Evolutionary conservation across 352 stramenopile genomes (phyloP).

Genomic region (Pythium diclinum): DNA sequence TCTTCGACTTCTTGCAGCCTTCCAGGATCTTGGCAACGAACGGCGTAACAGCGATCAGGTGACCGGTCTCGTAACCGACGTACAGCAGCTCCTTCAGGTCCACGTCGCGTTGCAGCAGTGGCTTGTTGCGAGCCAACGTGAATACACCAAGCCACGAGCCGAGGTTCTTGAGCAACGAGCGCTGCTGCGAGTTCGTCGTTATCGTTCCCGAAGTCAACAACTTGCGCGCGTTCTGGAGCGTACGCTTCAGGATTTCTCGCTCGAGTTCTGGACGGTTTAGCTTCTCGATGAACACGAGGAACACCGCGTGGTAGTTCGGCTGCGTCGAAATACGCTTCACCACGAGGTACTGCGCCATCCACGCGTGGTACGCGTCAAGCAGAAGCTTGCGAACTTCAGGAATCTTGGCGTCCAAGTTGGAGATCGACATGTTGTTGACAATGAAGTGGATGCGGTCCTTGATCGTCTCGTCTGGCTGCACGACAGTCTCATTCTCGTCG

Average conservation of each 20-base stretch:
- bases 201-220: conserved; percentile 97
- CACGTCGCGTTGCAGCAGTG: conserved; percentile 96
- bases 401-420: conserved; percentile 97
- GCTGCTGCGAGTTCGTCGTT: conserved; percentile 97
- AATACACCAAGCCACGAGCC: conserved; percentile 98
- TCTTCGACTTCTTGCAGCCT: conserved; percentile 95
- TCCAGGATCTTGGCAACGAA: conserved; percentile 99
- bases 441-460: conserved; percentile 99
- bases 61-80: conserved; percentile 93
- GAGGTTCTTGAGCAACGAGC: conserved; percentile 98
- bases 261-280: conserved; percentile 92
- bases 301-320: conserved; percentile 98
- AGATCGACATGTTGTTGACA: conserved; percentile 99
- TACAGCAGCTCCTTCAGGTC: conserved; percentile 99
- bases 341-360: conserved; percentile 99
- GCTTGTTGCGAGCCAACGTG: conserved; percentile 96
- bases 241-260: conserved; percentile 93
- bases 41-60: conserved; percentile 97
- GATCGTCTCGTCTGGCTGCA: conserved; percentile 78
- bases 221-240: conserved; percentile 95
- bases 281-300: conserved; percentile 97
- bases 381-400: conserved; percentile 95
- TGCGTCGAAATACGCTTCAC: conserved; percentile 98
- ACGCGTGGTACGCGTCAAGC: conserved; percentile 92
- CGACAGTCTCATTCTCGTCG: conserved; percentile 59